Base-by-base conservation (phyloP, 2,329 filamentous ascomycete species). In the Neospermospora avenae region DNA sequence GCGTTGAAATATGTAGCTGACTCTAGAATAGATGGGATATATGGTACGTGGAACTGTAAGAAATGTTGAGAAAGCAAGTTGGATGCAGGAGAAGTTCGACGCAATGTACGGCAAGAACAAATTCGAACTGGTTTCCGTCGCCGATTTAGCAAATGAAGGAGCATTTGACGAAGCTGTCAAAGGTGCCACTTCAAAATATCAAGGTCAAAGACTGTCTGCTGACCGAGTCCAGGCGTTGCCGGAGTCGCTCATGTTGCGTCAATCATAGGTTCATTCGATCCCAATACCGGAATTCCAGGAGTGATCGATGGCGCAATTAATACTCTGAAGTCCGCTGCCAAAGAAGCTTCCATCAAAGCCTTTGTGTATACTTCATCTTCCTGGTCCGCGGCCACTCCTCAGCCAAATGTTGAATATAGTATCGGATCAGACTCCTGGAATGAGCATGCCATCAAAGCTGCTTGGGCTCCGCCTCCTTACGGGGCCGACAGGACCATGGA, bases 21-120 rank as follows among this genome's bases (percentile, higher is more conserved):
- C n/a, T 51, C 5, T 10, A 16, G 3, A 45, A 10, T n/a, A 37
- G 28, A 51, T 67, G 0, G 78, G 78, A 10, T 80, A 76, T 63
- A 72, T 71, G 3, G 78, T 81, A 16, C 76, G 77, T 8, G 79
- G 78, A 0, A 78, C 77, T 1, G 74, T 76, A 13, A 76, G 78
- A 0, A 65, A 72, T 44, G 37, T 62, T 0, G 63, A 68, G 2
- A 77, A 75, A 60, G 70, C 67, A 39, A 57, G 69, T 0, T 77
- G 75, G 73, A 55, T 76, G 16, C 57, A 48, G 0, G 48, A 42
- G 2, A 31, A 68, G 0, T 74, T 75, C 16, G 71, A 72, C 5
- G 67, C 72, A 22, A 64, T 70, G 20, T 72, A 75, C 53, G 74
- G 73, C 1, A 35, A 60, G 2, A 75, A 70, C n/a, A 67, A 63